Percentiles rank a stretch among this genome's conserved stretches.
phyloP scores from a whole-genome alignment of 257 asterid genomes.

The Plantago elongata region DNA sequence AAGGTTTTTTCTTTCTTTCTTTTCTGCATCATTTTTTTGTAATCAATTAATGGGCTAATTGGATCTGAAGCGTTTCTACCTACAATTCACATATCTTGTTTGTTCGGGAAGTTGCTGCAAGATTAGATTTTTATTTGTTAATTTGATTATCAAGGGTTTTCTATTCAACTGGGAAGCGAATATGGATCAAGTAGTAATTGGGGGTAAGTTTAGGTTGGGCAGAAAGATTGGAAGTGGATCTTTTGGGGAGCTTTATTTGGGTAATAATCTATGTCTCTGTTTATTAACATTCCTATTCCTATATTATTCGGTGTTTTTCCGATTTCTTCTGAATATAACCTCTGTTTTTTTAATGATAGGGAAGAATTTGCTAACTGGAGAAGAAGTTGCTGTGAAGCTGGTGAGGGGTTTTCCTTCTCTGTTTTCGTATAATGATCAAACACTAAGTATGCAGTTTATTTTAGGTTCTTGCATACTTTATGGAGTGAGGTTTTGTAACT shows the following conservation, averaged over 20 bases:
- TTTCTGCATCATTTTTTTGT: no score
- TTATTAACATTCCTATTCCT: not conserved
- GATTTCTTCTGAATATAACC: not conserved
- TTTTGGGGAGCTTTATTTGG: constrained; percentile 88
- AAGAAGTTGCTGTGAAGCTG: constrained; percentile 90
- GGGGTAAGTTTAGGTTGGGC: constrained; percentile 79
- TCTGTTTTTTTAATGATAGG: constrained; percentile 36
- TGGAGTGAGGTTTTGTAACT: no score
- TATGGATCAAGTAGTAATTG: constrained; percentile 78
- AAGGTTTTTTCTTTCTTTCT: no score
- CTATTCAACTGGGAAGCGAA: constrained; percentile 18
- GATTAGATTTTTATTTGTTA: not conserved
- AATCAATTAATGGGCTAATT: no score
- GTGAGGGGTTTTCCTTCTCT: constrained; percentile 39
- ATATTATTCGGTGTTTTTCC: not conserved
- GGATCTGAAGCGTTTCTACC: no score
- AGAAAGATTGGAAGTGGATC: constrained; percentile 97
- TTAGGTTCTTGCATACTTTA: no score
- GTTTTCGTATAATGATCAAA: not conserved
- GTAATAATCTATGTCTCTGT: constrained; percentile 28
- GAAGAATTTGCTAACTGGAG: constrained; percentile 68
- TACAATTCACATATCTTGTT: no score
- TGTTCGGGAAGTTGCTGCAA: no score
- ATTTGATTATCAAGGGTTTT: constrained; percentile 2
- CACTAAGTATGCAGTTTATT: no score